Base-by-base conservation (phyloP, 1,139 yeast species). In the Candida tunisiensis region DNA sequence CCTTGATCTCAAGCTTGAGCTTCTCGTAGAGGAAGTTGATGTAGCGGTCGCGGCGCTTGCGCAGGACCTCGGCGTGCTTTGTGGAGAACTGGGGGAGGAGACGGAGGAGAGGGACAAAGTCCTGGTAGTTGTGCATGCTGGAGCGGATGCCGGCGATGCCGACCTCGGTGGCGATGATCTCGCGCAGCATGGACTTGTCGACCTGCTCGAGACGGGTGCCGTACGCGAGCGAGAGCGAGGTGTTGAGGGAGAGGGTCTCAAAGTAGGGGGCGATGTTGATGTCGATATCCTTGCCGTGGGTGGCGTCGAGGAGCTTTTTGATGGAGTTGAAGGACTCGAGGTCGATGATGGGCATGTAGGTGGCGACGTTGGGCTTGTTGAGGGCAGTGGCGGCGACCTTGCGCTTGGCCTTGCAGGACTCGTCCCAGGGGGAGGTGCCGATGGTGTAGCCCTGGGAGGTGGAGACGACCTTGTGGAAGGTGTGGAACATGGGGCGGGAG, bases 391-490 rank as follows among this genome's bases (percentile, higher is more conserved):
- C 60, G 16, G 74, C 55, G 6, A 62, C 60, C 40, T 69, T 72
- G 39, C 73, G 64, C 43, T 68, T 64, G 15, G 52, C 53, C 34
- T 57, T 55, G 41, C 61, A 74, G 2, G 72, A 57, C 1, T 51
- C 55, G 2, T 77, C 66, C 41, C 62, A 68, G 1, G 91, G 91
- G 0, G 88, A 74, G 0, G 91, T 73, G 0, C 92, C 92, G 16
- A 78, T 62, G 0, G 92, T 78, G 35, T 64, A 69, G 1, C 69
- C 55, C 31, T 69, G 74, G 0, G 73, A 61, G 4, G 63, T 51
- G 0, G 83, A 72, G 2, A 77, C 65, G 6, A 77, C 55, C 17
- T 60, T 55, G 47, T 78, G 91, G 49, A 78, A 78, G 1, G 83
- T 73, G 45, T 69, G 66, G 30, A 65, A 57, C 15, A 60, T 47